Evolutionary conservation across 345 rosid species (phyloP).

Genomic region (Citrus sinensis): DVS_A1.0 CM039163.1:8610001-8610500

Average conservation of each 20-base stretch:
- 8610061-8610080: conserved; percentile 26
- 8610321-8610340: not conserved
- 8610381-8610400: not conserved
- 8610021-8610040: conserved; percentile 21
- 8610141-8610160: conserved; percentile 66
- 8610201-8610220: not conserved
- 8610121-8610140: conserved; percentile 54
- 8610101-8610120: conserved; percentile 28
- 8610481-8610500: not conserved
- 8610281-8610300: not conserved
- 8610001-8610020: conserved; percentile 28
- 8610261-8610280: not conserved
- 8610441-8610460: not conserved
- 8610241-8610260: not conserved
- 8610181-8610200: not conserved
- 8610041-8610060: conserved; percentile 14
- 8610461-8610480: not conserved
- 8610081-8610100: conserved; percentile 27
- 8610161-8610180: conserved; percentile 56
- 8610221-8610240: not conserved
- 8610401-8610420: not conserved
- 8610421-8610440: not conserved
- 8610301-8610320: not conserved
- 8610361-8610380: not conserved
- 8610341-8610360: not conserved